Percentiles rank a stretch among this genome's conserved stretches.
phyloP scores from a whole-genome alignment of 176 grass and related monocot species.

The Puccinellia tenuiflora region DNA sequence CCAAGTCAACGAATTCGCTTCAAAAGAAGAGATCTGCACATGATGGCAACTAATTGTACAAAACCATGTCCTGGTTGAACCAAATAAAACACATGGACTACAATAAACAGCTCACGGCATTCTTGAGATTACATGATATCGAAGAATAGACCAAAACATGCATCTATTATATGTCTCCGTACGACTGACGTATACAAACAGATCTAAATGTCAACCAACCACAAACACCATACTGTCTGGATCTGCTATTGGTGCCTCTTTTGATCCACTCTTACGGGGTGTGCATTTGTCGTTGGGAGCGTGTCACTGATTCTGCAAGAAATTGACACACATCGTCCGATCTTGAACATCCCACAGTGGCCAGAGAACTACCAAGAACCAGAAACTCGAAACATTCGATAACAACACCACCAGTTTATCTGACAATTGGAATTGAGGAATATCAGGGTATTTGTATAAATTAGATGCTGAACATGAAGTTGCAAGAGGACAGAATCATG shows the following conservation, averaged over 20 bases:
- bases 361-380: constrained; percentile 28
- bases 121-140: constrained; percentile 1
- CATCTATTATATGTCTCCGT: constrained; percentile 16
- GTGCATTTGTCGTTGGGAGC: background rate
- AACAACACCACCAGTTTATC: constrained; percentile 26
- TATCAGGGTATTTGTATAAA: constrained; percentile 18
- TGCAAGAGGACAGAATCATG: background rate
- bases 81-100: background rate
- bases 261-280: constrained; percentile 11
- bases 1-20: background rate
- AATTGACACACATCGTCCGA: background rate
- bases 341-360: constrained; percentile 17
- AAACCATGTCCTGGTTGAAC: background rate
- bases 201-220: constrained; percentile 19
- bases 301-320: background rate
- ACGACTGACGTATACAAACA: constrained; percentile 31
- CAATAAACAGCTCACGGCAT: background rate
- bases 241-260: background rate
- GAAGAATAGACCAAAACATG: constrained; percentile 24
- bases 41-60: background rate
- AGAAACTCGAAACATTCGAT: constrained; percentile 24
- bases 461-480: constrained; percentile 27
- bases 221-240: constrained; percentile 4
- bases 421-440: constrained; percentile 27
- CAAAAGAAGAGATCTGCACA: background rate